Evolutionary conservation across 78 protist genomes (phyloP).

Genomic region (Emiliania huxleyi): DNA sequence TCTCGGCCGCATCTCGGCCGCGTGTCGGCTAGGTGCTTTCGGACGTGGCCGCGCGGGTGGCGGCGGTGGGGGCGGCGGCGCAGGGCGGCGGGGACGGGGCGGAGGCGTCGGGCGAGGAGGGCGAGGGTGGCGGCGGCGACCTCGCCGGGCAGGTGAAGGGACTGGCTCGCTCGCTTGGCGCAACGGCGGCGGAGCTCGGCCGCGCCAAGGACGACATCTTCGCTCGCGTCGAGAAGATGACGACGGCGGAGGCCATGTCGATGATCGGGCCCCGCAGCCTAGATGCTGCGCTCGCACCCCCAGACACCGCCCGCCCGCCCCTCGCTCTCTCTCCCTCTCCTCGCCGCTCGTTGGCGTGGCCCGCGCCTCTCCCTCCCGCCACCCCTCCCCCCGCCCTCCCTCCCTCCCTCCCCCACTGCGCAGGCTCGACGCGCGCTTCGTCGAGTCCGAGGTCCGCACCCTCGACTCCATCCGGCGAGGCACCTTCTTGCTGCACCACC

Average conservation of each 20-base stretch:
- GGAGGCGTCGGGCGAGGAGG: too few species aligned
- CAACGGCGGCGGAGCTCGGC: background rate
- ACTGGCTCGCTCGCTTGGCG: background rate
- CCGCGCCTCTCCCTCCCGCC: too few species aligned
- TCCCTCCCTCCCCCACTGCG: background rate
- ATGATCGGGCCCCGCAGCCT: background rate
- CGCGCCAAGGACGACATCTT: background rate
- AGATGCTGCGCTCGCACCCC: background rate
- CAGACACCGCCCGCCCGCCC: too few species aligned
- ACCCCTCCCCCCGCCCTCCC: too few species aligned
- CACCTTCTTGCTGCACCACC: background rate
- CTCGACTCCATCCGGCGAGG: background rate
- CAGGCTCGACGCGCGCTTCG: background rate
- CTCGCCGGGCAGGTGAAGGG: background rate
- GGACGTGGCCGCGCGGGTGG: too few species aligned
- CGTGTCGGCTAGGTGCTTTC: too few species aligned
- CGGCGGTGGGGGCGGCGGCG: too few species aligned
- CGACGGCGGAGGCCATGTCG: background rate
- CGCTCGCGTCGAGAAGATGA: background rate
- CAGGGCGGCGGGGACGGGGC: too few species aligned
- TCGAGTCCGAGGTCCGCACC: constrained; percentile 4
- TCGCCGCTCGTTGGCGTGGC: too few species aligned
- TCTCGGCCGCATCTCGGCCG: too few species aligned
- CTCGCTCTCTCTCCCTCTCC: too few species aligned
- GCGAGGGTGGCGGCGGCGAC: too few species aligned